Evolutionary conservation across 2,329 filamentous ascomycete species (phyloP), one percentile per base, ranked within the genome.

Genomic region (Aureobasidium melanogenum): DNA sequence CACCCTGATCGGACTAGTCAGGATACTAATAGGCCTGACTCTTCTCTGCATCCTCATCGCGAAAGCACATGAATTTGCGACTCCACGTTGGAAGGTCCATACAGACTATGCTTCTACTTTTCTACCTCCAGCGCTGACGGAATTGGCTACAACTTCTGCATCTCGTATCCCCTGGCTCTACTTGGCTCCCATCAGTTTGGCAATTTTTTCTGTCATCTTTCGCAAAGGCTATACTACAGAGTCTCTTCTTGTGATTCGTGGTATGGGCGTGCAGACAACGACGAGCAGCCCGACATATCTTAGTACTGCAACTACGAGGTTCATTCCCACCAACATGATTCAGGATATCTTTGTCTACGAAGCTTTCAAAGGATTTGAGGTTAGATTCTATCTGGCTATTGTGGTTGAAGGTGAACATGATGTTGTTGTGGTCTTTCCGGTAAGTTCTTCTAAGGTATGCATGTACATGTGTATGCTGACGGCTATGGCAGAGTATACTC

Each of bases 331-430:
- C 0, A 89, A 88, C 47, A 87, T 90, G 74, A 95, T 99, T 62
- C 89, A 89, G 71, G 94, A 99, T 72, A 87, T 99, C 61, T 84
- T 97, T 59, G 89, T 99, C 55, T 91, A 97, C 72, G 94, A 99
- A 78, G 94, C 92, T 3, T 97, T 97, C 74, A 85, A 84, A 62
- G 92, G 92, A 0, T 96, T 97, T 69, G 90, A 92, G 75, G 91
- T 97, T 38, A 79, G 87, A 43, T 96, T 93, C 70, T 97, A 96
- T 70, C 77, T 99, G 9, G 85, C 90, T 5, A 89, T 97, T 32
- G 88, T 97, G 58, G 91, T 97, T 19, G 88, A 95, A 67, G 91
- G 87, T 2, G 93, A 97, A 75, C 83, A 87, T 59, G 87, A 94
- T 66, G 83, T 96, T 5, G 89, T 97, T 0, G 93, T 99, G n/a